Evolutionary conservation across 768 basidiomycete genomes (phyloP).

Genomic region (Auriculariales sp.): DNA sequence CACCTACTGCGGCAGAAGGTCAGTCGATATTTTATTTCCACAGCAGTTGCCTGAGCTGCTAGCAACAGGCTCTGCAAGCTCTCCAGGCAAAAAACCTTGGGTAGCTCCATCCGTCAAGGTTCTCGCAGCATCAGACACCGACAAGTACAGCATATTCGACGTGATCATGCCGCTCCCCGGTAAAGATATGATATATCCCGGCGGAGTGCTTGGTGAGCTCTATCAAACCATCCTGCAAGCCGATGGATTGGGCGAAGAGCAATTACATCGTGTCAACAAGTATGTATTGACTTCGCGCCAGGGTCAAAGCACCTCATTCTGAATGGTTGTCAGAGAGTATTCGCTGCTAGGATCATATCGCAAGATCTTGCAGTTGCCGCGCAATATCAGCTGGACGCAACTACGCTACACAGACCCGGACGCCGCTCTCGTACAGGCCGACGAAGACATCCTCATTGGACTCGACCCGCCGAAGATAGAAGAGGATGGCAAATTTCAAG

Average conservation of each 20-base stretch:
- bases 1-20: too few species aligned
- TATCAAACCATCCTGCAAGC: constrained; percentile 67
- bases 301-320: constrained; percentile 6
- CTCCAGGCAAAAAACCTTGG: constrained; percentile 30
- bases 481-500: constrained; percentile 71
- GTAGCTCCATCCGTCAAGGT: constrained; percentile 59
- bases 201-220: constrained; percentile 70
- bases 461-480: constrained; percentile 55
- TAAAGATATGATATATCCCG: constrained; percentile 85
- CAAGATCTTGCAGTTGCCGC: constrained; percentile 76
- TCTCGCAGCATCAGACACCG: constrained; percentile 60
- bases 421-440: constrained; percentile 80
- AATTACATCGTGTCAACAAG: constrained; percentile 80
- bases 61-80: not conserved
- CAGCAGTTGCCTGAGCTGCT: not conserved
- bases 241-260: constrained; percentile 84
- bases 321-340: constrained; percentile 52
- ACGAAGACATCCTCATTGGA: constrained; percentile 82
- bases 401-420: constrained; percentile 89
- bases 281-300: constrained; percentile 20
- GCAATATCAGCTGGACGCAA: constrained; percentile 65
- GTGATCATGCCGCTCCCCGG: constrained; percentile 97
- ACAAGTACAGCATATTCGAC: constrained; percentile 80
- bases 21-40: not conserved
- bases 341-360: constrained; percentile 88